These are phyloP conservation scores for Colletotrichum incanum DNA, from an alignment of 2,329 filamentous ascomycete species.

Conservation along the genomic window DNA sequence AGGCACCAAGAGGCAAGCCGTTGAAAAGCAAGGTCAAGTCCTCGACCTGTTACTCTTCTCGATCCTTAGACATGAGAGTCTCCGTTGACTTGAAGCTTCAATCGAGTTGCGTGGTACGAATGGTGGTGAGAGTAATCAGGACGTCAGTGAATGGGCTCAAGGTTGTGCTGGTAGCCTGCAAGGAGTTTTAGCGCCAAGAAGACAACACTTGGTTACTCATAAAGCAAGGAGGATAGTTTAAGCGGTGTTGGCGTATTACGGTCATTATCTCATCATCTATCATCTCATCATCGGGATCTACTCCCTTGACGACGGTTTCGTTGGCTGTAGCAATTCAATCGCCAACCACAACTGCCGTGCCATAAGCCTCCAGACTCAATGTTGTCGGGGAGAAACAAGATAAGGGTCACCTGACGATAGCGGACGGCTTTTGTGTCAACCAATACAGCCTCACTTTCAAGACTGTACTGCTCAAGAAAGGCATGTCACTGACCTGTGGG, in stretches of 20 bases:
- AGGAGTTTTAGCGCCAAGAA: background rate
- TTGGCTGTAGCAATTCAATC: background rate
- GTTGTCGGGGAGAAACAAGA: too few species aligned
- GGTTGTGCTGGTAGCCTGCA: background rate
- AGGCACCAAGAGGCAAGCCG: constrained; percentile 58
- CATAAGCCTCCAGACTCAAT: background rate
- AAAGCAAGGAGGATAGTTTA: background rate
- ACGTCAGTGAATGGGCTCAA: background rate
- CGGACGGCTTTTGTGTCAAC: too few species aligned
- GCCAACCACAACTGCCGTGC: background rate
- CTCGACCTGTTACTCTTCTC: constrained; percentile 57
- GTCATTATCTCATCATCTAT: constrained; percentile 1
- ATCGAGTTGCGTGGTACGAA: background rate
- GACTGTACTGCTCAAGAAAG: background rate
- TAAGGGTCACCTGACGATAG: background rate
- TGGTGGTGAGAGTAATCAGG: background rate
- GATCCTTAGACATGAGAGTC: constrained; percentile 55
- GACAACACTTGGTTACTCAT: background rate
- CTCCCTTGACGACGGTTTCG: background rate
- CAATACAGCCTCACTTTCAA: background rate
- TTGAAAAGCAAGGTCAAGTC: constrained; percentile 59
- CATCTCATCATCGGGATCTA: background rate
- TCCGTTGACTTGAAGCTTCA: background rate
- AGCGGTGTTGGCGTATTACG: background rate
- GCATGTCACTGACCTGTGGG: background rate